Base-by-base conservation (phyloP, 1,284 basidiomycete genomes). In the Moesziomyces aphidis region DNA sequence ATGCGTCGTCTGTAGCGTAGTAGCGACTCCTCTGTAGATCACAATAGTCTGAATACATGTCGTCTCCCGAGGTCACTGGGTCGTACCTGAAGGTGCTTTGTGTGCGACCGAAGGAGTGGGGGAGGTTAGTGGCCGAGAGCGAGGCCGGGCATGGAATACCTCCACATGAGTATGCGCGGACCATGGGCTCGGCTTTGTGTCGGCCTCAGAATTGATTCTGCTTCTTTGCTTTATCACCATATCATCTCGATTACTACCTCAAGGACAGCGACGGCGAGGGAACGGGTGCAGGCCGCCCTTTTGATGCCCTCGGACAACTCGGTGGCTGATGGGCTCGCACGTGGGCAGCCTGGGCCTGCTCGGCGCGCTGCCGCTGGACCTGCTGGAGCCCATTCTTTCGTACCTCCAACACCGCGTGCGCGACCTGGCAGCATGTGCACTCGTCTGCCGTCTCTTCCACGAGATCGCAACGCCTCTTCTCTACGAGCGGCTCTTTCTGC, bases 401-500 rank as follows among this genome's bases (percentile, higher is more conserved):
- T 53, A 68, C 17, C 66, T 83, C 3, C 53, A 49, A 15, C 74
- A 79, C 52, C 76, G 80, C 23, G 65, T 73, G 8, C 53, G 60
- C 3, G 80, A 82, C 50, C 50, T 83, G 19, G 76, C 78, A 8
- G 64, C 77, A 34, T 83, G 77, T 39, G 66, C 71, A 11, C 66
- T 63, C 6, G 76, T 78, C 9, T 74, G 59, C 17, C 61, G 51
- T 1, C 50, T 67, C 21, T 83, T 76, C 56, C 42, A 58, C 39
- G 5, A 53, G 5, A 56, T 66, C 17, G 78, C 81, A 0, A 74
- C 70, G 8, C 78, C 81, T 7, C 51, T 69, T 1, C 61, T 83
- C n/a, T 83, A 83, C 66, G 69, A 78, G 54, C 66, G 79, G 0
- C 62, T 83, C 13, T 79, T 77, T 53, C 70, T 83, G n/a, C 73